These are phyloP conservation scores for Raddia distichophylla DNA, from an alignment of 176 grass and related monocot genomes.

Conservation along the genomic window DNA sequence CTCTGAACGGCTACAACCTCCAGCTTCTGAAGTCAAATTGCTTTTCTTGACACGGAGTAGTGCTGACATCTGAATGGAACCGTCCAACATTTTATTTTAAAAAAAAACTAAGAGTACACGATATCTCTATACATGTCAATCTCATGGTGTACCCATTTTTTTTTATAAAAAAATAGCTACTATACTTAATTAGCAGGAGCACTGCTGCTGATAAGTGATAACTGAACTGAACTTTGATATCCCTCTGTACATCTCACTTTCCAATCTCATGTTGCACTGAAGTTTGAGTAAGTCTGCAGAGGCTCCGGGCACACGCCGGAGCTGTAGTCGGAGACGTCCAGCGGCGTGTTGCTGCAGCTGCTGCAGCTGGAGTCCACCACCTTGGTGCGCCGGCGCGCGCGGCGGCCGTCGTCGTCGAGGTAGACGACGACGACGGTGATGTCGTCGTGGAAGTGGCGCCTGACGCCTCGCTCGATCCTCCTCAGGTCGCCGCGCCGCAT, in stretches of 20 bases:
- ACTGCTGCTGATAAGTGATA: no score
- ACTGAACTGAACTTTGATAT: no score
- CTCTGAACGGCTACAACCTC: no score
- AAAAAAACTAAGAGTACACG: neutral
- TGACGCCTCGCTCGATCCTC: slow-evolving; percentile 29
- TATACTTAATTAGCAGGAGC: no score
- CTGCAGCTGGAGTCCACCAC: neutral
- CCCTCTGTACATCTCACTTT: neutral
- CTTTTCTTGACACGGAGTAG: no score
- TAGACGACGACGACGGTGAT: slow-evolving; percentile 39
- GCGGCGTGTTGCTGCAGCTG: slow-evolving; percentile 27
- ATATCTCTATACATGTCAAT: neutral
- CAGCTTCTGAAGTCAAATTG: no score
- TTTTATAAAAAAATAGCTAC: no score
- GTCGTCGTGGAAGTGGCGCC: slow-evolving; percentile 43
- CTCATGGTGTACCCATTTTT: neutral
- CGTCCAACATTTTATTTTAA: neutral
- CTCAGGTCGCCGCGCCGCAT: slow-evolving; percentile 19
- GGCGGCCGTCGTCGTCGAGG: slow-evolving; percentile 10
- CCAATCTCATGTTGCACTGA: neutral
- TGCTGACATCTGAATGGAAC: neutral
- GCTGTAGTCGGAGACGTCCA: slow-evolving; percentile 20
- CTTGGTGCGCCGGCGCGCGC: neutral
- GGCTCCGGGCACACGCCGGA: neutral
- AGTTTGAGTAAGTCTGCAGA: neutral